phyloP scores from a whole-genome alignment of 495 filamentous ascomycete species.

The Astrothelium macrocarpum region DNA sequence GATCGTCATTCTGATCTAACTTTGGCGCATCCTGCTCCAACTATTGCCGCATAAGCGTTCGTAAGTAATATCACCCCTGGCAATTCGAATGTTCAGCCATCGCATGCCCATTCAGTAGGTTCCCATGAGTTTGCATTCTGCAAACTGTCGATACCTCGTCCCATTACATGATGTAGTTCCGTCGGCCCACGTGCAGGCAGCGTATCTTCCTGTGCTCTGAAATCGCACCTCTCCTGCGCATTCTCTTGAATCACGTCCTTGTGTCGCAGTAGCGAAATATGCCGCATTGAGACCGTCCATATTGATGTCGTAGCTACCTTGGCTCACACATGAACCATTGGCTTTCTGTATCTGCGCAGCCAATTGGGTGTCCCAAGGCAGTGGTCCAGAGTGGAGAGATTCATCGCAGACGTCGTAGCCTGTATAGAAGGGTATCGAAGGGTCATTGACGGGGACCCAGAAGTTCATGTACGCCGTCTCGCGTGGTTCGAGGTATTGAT shows the following conservation, averaged over 20 bases:
- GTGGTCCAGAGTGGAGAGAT: not conserved
- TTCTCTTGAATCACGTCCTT: not conserved
- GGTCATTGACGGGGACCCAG: not conserved
- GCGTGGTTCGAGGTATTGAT: not conserved
- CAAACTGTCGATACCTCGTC: not conserved
- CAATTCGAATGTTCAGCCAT: not conserved
- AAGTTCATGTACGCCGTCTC: conserved; percentile 1
- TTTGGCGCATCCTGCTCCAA: too few relatives aligned
- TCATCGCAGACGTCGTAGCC: conserved; percentile 2
- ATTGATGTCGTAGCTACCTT: not conserved
- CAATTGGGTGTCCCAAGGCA: not conserved
- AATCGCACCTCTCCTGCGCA: not conserved
- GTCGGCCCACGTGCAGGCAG: not conserved
- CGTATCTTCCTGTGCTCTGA: not conserved
- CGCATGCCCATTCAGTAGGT: not conserved
- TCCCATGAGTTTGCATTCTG: not conserved
- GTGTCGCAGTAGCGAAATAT: not conserved
- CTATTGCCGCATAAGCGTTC: too few relatives aligned
- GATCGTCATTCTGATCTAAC: not conserved
- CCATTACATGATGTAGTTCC: not conserved
- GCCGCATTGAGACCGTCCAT: not conserved
- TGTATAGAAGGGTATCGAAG: not conserved
- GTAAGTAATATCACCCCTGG: not conserved
- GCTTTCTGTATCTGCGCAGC: not conserved
- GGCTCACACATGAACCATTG: not conserved